Percentiles rank a stretch among this genome's conserved stretches.
These are phyloP conservation scores for Stachybotrys elegans DNA, from an alignment of 2,329 filamentous ascomycete genomes.

Conservation along the genomic window DNA sequence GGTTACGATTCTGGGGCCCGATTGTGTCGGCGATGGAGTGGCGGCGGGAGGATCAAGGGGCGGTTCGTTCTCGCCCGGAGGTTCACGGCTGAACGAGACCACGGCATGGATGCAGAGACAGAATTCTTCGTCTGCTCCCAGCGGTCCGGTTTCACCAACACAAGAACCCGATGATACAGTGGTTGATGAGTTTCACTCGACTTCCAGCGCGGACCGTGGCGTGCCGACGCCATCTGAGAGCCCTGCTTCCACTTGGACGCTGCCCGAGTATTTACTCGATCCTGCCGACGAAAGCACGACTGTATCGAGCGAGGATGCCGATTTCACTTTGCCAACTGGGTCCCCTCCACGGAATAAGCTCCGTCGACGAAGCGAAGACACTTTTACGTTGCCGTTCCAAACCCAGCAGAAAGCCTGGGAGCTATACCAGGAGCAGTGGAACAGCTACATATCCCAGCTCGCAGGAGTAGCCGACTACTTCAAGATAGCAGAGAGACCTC, in stretches of 20 bases:
- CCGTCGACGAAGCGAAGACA: neutral
- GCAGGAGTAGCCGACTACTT: neutral
- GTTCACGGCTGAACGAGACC: too few relatives aligned
- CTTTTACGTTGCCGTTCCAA: neutral
- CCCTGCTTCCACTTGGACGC: neutral
- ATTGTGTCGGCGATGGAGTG: neutral
- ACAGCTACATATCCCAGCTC: neutral
- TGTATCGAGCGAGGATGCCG: neutral
- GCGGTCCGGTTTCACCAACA: neutral
- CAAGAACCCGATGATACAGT: neutral
- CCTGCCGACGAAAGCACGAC: neutral
- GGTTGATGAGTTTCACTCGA: neutral
- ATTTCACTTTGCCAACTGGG: neutral
- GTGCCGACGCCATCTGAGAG: neutral
- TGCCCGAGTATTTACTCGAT: neutral
- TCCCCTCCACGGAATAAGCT: neutral
- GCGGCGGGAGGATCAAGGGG: neutral
- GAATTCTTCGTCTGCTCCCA: too few relatives aligned
- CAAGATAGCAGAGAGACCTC: neutral
- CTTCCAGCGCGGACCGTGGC: neutral
- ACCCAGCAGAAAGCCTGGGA: neutral
- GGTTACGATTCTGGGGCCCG: neutral
- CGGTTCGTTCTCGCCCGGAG: neutral
- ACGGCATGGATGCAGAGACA: too few relatives aligned
- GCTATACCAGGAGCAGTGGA: neutral